These are phyloP conservation scores for Ceratobasidium sp. DNA, from an alignment of 1,284 basidiomycete genomes.

Conservation along the genomic window DNA sequence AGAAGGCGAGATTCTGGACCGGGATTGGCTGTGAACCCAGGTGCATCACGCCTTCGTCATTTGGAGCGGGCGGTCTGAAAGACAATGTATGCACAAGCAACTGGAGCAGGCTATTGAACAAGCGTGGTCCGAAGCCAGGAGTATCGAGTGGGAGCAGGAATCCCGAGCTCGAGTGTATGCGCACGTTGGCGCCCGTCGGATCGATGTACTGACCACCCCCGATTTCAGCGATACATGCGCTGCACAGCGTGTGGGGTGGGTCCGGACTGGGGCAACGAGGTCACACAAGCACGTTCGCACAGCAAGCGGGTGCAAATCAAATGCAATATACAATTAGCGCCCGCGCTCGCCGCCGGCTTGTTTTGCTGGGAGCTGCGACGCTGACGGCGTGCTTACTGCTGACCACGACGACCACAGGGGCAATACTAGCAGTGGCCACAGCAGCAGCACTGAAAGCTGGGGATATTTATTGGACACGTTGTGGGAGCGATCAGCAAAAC, in stretches of 20 bases:
- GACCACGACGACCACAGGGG: neutral
- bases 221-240: constrained; percentile 40
- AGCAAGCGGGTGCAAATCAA: neutral
- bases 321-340: neutral
- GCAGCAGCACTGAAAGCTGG: neutral
- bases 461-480: constrained; percentile 24
- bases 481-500: constrained; percentile 24
- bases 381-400: neutral
- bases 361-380: too few relatives aligned
- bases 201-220: constrained; percentile 28
- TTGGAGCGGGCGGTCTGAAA: neutral
- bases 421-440: neutral
- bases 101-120: too few relatives aligned
- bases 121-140: too few relatives aligned
- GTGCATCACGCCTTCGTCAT: neutral
- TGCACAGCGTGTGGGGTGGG: constrained; percentile 4
- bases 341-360: too few relatives aligned
- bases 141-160: too few relatives aligned
- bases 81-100: too few relatives aligned
- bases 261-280: neutral
- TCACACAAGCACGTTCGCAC: neutral
- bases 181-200: constrained; percentile 30
- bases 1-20: neutral
- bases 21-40: neutral
- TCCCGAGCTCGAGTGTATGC: neutral